Base-by-base conservation (phyloP, 129 eudicot species). In the Chrysanthemum seticuspe region DNA sequence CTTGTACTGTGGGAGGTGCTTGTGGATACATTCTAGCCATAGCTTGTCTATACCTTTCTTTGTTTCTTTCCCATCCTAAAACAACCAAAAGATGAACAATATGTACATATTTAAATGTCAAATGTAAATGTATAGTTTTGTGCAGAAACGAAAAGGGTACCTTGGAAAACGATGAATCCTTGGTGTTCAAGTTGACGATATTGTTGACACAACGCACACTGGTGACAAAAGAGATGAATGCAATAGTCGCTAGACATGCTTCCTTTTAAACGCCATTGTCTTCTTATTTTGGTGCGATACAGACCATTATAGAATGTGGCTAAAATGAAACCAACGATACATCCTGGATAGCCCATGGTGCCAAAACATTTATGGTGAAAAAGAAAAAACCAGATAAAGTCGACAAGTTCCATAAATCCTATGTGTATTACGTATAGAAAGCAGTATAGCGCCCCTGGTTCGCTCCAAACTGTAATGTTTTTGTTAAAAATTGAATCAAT, bases 181-280 rank as follows among this genome's bases (percentile, higher is more conserved):
- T 78, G 82, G 31, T 64, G 82, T 16, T 78, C 82, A 64, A 78
- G 82, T 71, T 78, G 82, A 15, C 82, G 82, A 71, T 78, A 78
- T 71, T 78, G 82, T 78, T 78, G 82, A 53, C 82, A 78, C 6
- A 78, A 67, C 13, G 82, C 82, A 34, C 82, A 78, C 7, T 64
- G 82, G 50, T 78, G 82, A 72, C 82, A 71, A 65, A 72, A 78
- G 1, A 78, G 77, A 64, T 78, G 82, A 63, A 78, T 70, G 52
- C 72, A 63, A 10, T 71, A 71, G 68, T 78, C 82, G 19, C 77
- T 78, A 2, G 34, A 45, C 62, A 78, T 44, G 13, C 67, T 78
- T 72, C 82, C 77, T 50, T 78, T 78, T 10, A 78, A 21, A 52
- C 18, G 65, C 82, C 77, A 78, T 10, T 78, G 82, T 65, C 77